phyloP scores from a whole-genome alignment of 2,329 filamentous ascomycete species.

The Aspergillus sp. region DNA sequence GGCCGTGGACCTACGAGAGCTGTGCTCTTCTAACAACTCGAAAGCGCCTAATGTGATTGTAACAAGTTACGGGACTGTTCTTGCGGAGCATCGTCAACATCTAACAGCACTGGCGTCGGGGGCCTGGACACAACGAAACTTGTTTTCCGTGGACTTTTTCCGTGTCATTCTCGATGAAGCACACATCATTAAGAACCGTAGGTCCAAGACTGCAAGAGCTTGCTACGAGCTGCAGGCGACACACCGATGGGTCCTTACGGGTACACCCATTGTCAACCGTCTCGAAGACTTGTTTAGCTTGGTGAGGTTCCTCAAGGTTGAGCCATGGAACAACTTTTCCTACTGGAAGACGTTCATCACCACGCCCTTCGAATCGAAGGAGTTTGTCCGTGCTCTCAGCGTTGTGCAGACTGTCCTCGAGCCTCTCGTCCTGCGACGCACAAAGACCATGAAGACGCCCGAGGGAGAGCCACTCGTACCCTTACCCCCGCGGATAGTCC shows the following conservation, averaged over 20 bases:
- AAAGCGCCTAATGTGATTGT: conserved; percentile 86
- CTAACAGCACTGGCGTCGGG: conserved; percentile 52
- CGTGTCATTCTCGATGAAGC: conserved; percentile 94
- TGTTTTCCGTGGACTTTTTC: conserved; percentile 95
- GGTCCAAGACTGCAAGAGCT: conserved; percentile 91
- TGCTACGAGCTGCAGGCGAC: conserved; percentile 86
- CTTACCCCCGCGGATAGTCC: conserved; percentile 77
- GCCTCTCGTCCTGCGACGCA: conserved; percentile 90
- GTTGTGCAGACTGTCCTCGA: conserved; percentile 97
- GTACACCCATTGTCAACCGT: conserved; percentile 95
- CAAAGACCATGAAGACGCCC: conserved; percentile 98
- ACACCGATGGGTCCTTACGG: conserved; percentile 92
- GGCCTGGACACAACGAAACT: conserved; percentile 63
- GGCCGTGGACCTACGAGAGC: conserved; percentile 71
- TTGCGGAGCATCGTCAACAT: conserved; percentile 82
- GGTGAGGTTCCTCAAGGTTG: conserved; percentile 88
- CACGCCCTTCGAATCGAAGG: conserved; percentile 91
- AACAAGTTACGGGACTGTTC: conserved; percentile 88
- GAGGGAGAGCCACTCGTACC: conserved; percentile 80
- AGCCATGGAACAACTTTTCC: conserved; percentile 98
- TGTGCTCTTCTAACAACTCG: conserved; percentile 79
- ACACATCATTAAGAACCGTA: conserved; percentile 87
- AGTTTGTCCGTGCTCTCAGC: conserved; percentile 90
- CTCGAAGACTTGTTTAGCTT: conserved; percentile 93
- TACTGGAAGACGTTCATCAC: conserved; percentile 99